A percentile compares a stretch with the other conserved stretches of the same genome.
phyloP scores from a whole-genome alignment of 2,329 filamentous ascomycete species.

The Thielaviopsis populi region DNA sequence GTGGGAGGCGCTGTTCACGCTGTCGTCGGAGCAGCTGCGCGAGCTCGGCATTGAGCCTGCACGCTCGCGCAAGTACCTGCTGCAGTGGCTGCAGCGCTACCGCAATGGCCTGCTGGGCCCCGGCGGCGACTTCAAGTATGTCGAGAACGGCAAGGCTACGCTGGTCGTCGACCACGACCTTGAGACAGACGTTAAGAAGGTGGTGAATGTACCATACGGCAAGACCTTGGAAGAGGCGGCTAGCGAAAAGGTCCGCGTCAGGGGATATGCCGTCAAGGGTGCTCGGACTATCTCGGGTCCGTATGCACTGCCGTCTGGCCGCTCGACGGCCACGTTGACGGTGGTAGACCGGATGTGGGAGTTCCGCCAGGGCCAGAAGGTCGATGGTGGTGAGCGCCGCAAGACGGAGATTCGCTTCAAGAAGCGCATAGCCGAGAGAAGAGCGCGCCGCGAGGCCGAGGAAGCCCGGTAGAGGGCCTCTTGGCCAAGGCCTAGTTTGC shows the following conservation, averaged over 20 bases:
- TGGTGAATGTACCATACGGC: slow-evolving; percentile 40
- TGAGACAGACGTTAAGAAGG: slow-evolving; percentile 34
- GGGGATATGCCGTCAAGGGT: slow-evolving; percentile 52
- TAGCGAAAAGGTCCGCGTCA: slow-evolving; percentile 31
- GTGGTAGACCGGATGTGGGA: slow-evolving; percentile 89
- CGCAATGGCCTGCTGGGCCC: slow-evolving; percentile 61
- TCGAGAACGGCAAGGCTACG: slow-evolving; percentile 41
- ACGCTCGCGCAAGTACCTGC: slow-evolving; percentile 64
- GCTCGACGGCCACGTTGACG: slow-evolving; percentile 48
- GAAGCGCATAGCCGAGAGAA: slow-evolving; percentile 63
- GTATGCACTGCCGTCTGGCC: slow-evolving; percentile 51
- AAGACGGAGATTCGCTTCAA: slow-evolving; percentile 76
- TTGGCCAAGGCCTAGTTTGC: background rate
- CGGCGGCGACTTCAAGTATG: slow-evolving; percentile 66
- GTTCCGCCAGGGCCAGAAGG: slow-evolving; percentile 69
- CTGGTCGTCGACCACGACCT: slow-evolving; percentile 28
- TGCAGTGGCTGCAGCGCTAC: slow-evolving; percentile 80
- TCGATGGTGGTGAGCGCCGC: slow-evolving; percentile 90
- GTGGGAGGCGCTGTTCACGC: slow-evolving; percentile 80
- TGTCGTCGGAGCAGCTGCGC: slow-evolving; percentile 61
- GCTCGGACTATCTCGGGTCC: slow-evolving; percentile 60
- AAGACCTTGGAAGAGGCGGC: slow-evolving; percentile 23
- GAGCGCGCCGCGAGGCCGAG: slow-evolving; percentile 43
- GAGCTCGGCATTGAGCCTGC: slow-evolving; percentile 78
- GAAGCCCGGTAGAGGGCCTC: slow-evolving; percentile 21